These are phyloP conservation scores for Pseudonitzschia pungens DNA, from an alignment of 108 stramenopile species.

Conservation along the genomic window DNA sequence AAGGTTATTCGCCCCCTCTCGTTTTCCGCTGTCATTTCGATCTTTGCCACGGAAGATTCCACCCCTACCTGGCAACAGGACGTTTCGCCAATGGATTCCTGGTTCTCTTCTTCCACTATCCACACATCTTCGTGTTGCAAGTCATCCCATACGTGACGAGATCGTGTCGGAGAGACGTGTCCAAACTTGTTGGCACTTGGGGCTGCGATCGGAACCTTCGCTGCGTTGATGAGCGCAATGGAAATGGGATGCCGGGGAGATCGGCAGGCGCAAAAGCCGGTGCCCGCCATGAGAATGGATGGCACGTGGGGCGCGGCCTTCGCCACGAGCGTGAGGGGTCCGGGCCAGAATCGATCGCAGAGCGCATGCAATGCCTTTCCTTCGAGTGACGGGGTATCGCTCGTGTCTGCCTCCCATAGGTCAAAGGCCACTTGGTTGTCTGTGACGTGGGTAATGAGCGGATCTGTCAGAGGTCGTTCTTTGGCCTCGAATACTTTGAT, in stretches of 20 bases:
- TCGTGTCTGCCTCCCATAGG: conserved; percentile 66
- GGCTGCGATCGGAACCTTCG: conserved; percentile 94
- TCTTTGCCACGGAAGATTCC: conserved; percentile 84
- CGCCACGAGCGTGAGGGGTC: conserved; percentile 91
- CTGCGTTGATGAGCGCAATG: conserved; percentile 67
- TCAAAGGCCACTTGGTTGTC: conserved; percentile 53
- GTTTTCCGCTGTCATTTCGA: conserved; percentile 44
- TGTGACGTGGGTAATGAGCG: conserved; percentile 94
- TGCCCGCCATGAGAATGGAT: conserved; percentile 82
- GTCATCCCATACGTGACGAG: conserved; percentile 94
- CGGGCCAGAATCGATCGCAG: conserved; percentile 86
- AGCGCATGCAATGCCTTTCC: conserved; percentile 51
- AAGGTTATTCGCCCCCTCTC: conserved; percentile 49
- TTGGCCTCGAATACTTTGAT: conserved; percentile 90
- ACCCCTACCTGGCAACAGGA: conserved; percentile 69
- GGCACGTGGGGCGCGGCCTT: conserved; percentile 78
- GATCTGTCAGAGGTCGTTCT: conserved; percentile 93
- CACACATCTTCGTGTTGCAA: conserved; percentile 84
- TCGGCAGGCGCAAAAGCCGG: conserved; percentile 96
- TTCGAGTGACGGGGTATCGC: conserved; percentile 12
- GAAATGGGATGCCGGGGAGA: conserved; percentile 91
- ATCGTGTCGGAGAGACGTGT: conserved; percentile 93
- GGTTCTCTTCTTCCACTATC: conserved; percentile 58
- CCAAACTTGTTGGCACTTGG: conserved; percentile 98
- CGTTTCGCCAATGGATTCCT: conserved; percentile 10